Evolutionary conservation across 352 stramenopile species (phyloP), one percentile per base, ranked within the genome.

Genomic region (Pythium aquatile): DNA sequence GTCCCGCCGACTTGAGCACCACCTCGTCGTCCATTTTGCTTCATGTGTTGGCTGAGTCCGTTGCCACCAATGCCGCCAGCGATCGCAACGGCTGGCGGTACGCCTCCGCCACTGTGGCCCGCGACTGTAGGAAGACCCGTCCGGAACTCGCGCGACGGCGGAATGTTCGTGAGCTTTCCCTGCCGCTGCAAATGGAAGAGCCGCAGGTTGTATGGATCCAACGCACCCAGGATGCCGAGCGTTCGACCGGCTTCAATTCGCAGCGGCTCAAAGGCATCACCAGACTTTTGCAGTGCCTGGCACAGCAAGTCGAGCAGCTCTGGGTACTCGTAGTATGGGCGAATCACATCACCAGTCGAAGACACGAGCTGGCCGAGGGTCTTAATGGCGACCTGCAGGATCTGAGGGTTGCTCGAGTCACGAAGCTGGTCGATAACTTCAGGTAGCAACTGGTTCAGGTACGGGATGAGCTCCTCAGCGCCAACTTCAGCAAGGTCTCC

Each of bases 351-450:
- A 37, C 87, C 85, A 16, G 87, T 96, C 13, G 82, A 91, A 11
- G 82, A 90, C 17, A 96, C 81, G 8, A 96, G 68, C 55, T 94
- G 85, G 2, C 85, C 87, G 2, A 96, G 72, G 1, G 84, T 94
- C 70, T 92, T 92, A 55, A 96, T 92, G 39, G 86, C 85, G 3
- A 96, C 85, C 49, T 93, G 81, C 7, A 94, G 72, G 28, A 94
- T 93, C 61, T 91, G 85, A 16, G 86, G 82, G 57, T 94, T 96
- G 53, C 80, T 93, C 9, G 83, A 88, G 60, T 96, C 85, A 7
- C 80, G 79, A 72, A 96, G 92, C 66, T 94, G 83, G 42, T 91
- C 81, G 62, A 96, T 93, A 58, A 96, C 81, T 67, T 96, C 87
- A 1, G 87, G 87, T n/a, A 96, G 63, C 35, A 96, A 57, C 49